Evolutionary conservation across 139 green algal genomes (phyloP).

Genomic region (Eudorina sp.): DNA sequence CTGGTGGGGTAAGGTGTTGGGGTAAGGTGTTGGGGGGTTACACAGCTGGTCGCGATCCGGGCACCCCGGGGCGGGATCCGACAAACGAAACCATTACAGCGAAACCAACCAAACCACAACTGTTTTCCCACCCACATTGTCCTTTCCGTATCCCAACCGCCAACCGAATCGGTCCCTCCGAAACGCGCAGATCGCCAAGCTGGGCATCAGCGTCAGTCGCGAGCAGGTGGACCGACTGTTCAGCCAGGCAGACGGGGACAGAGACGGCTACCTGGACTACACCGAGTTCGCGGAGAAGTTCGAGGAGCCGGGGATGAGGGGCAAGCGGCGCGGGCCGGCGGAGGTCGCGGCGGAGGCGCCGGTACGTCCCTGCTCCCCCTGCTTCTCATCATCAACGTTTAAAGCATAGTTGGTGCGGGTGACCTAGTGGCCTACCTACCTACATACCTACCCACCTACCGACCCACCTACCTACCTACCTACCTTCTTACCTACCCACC

Average conservation of each 20-base stretch:
- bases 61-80: too few relatives aligned
- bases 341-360: not conserved
- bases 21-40: too few relatives aligned
- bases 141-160: not conserved
- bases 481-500: too few relatives aligned
- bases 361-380: not conserved
- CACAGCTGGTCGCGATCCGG: too few relatives aligned
- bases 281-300: conserved; percentile 34
- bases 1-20: too few relatives aligned
- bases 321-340: too few relatives aligned
- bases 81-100: too few relatives aligned
- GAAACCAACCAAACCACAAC: not conserved
- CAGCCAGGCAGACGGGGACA: not conserved
- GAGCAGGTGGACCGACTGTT: conserved; percentile 31
- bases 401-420: too few relatives aligned
- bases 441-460: too few relatives aligned
- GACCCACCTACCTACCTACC: too few relatives aligned
- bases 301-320: conserved; percentile 8
- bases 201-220: conserved; percentile 1
- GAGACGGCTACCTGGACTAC: conserved; percentile 27
- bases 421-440: too few relatives aligned
- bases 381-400: too few relatives aligned
- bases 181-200: not conserved
- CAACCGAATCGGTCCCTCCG: not conserved
- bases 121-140: not conserved